Base-by-base conservation (phyloP, 371 early-diverging fungal species). In the Amoeboaphelidium protococcarum region DNA sequence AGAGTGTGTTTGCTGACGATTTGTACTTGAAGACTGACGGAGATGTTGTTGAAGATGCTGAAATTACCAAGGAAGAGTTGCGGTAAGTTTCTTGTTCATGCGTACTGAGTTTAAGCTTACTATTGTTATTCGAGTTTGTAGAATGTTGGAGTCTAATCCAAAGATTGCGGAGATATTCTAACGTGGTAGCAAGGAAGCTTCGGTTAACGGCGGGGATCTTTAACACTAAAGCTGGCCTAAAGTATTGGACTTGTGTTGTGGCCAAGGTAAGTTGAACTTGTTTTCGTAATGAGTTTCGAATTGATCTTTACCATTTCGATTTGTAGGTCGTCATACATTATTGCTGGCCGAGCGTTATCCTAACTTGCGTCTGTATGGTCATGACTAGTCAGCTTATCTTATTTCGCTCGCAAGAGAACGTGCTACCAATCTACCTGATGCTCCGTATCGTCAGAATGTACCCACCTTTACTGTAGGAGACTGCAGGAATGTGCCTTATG, bases 1-100 rank as follows among this genome's bases (percentile, higher is more conserved):
- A 64, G 52, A 44, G 50, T 20, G 59, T 69, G n/a, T 73, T 73
- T 54, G 58, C 55, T 3, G 40, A 48, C 25, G 49, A 52, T 2
- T 53, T 72, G 53, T 73, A 73, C 53, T 60, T 73, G 6, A 65
- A 68, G 52, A 73, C 74, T 1, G 74, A 73, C 50, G 74, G 74
- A 16, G 72, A 73, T 54, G 73, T 73, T 3, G 72, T 72, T 37
- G 74, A 73, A 53, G 74, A 73, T 47, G 68, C 71, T 0, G 68
- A 63, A 6, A 66, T 73, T 43, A 73, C 74, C 1, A 44, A 54
- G 37, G 65, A 59, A 22, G 74, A 73, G 47, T 49, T 73, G 13
- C 59, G 47, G 2, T 50, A 48, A 40, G 21, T 13, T 49, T 40
- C 47, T 47, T 23, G 47, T 42, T 12, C 46, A n/a, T n/a, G n/a